Evolutionary conservation across 345 rosid species (phyloP).

Genomic region (Raphanus sativus): DNA sequence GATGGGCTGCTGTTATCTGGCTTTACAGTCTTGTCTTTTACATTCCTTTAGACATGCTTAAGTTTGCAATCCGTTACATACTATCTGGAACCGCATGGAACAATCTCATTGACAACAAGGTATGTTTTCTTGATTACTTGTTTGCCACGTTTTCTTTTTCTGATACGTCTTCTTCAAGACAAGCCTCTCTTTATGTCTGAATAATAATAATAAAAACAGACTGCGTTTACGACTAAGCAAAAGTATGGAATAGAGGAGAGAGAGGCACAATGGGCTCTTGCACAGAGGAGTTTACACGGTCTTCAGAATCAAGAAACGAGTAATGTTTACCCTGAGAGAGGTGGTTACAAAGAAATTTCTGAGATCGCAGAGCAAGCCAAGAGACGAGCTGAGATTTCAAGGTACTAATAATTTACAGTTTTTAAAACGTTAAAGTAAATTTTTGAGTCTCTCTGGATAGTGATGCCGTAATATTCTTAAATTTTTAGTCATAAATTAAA

Average conservation of each 20-base stretch:
- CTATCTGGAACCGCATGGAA: conserved; percentile 82
- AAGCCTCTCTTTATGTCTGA: not conserved
- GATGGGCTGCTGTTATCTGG: conserved; percentile 95
- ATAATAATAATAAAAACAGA: conserved; percentile 36
- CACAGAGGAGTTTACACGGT: conserved; percentile 81
- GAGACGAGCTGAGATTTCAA: conserved; percentile 83
- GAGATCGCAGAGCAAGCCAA: conserved; percentile 92
- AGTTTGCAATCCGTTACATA: conserved; percentile 74
- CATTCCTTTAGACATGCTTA: conserved; percentile 74
- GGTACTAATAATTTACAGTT: conserved; percentile 41
- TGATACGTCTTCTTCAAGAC: not conserved
- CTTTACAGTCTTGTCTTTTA: conserved; percentile 70
- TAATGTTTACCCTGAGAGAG: conserved; percentile 51
- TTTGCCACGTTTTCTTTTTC: not conserved
- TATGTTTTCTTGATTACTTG: conserved; percentile 23
- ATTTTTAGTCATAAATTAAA: not conserved
- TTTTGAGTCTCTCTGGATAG: not conserved
- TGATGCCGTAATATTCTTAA: not conserved
- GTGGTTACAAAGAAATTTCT: conserved; percentile 63
- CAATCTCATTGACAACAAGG: conserved; percentile 80
- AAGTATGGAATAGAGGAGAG: conserved; percentile 83
- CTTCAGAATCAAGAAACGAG: conserved; percentile 63
- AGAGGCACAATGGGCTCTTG: conserved; percentile 90
- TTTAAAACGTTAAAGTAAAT: not conserved
- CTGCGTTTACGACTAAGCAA: conserved; percentile 87